A percentile compares a stretch with the other conserved stretches of the same genome.
Evolutionary conservation across 768 basidiomycete species (phyloP).

Genomic region (Leccinum subgranulosum): DNA sequence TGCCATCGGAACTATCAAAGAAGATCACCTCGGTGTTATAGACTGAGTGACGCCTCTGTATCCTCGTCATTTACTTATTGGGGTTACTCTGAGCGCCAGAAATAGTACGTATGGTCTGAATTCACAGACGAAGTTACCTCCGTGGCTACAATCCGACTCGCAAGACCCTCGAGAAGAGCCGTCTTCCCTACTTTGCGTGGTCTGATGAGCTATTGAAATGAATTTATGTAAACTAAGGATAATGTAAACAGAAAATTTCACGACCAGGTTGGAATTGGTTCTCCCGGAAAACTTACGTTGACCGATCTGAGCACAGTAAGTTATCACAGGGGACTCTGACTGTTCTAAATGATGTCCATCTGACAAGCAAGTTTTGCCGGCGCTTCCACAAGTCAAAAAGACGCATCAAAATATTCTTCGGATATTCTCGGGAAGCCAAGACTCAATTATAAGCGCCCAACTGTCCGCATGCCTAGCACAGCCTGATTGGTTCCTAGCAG

Average conservation of each 20-base stretch:
- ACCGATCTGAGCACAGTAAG: too few relatives aligned
- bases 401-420: too few relatives aligned
- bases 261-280: conserved; percentile 92
- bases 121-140: conserved; percentile 21
- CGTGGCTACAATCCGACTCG: conserved; percentile 79
- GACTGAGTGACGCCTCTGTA: conserved; percentile 40
- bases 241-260: conserved; percentile 23
- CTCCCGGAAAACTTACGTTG: conserved; percentile 66
- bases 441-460: too few relatives aligned
- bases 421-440: too few relatives aligned
- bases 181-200: conserved; percentile 93
- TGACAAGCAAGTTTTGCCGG: too few relatives aligned
- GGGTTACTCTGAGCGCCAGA: not conserved
- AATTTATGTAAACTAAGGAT: not conserved
- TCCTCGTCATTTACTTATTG: not conserved
- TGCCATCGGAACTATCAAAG: conserved; percentile 97
- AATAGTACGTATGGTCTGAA: too few relatives aligned
- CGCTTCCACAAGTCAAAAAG: too few relatives aligned
- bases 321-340: too few relatives aligned
- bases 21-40: conserved; percentile 94
- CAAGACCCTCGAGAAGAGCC: conserved; percentile 87
- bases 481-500: too few relatives aligned
- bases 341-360: too few relatives aligned
- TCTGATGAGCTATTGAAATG: conserved; percentile 58
- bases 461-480: too few relatives aligned